Percentiles rank a stretch among this genome's conserved stretches.
Conservation (phyloP, 371 early-diverging fungal genomes). For the Encephalitozoon cuniculi region DNA sequence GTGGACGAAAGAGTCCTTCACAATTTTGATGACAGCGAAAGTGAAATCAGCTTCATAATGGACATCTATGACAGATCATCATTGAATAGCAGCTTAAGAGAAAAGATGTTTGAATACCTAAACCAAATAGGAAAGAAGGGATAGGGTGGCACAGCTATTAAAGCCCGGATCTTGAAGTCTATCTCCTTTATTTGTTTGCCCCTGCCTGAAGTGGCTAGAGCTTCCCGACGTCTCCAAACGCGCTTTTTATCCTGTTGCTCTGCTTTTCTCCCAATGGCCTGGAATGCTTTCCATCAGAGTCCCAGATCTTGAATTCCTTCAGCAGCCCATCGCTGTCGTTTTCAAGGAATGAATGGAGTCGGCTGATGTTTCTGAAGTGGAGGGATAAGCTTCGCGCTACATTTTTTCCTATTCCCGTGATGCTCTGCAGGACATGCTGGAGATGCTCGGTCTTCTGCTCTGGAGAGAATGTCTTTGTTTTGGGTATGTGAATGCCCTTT, state of each 20-base stretch:
- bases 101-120: conserved; percentile 9
- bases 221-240: not conserved
- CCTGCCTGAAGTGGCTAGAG: not conserved
- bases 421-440: conserved; percentile 7
- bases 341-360: not conserved
- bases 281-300: conserved; percentile 5
- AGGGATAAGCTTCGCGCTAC: conserved; percentile 6
- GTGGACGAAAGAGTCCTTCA: not conserved
- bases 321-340: not conserved
- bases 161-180: not conserved
- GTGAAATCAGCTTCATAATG: conserved; percentile 14
- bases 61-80: not conserved
- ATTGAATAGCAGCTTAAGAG: not conserved
- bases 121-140: not conserved
- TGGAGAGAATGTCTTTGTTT: conserved; percentile 28
- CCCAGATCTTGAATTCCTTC: conserved; percentile 20
- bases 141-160: not conserved
- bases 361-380: conserved; percentile 9
- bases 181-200: not conserved
- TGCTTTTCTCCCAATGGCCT: conserved; percentile 23
- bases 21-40: not conserved
- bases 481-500: not conserved
- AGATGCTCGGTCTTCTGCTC: conserved; percentile 7
- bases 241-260: not conserved
- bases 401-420: conserved; percentile 36